phyloP scores from a whole-genome alignment of 1,284 basidiomycete genomes.

The Pseudozyma pruni region DNA sequence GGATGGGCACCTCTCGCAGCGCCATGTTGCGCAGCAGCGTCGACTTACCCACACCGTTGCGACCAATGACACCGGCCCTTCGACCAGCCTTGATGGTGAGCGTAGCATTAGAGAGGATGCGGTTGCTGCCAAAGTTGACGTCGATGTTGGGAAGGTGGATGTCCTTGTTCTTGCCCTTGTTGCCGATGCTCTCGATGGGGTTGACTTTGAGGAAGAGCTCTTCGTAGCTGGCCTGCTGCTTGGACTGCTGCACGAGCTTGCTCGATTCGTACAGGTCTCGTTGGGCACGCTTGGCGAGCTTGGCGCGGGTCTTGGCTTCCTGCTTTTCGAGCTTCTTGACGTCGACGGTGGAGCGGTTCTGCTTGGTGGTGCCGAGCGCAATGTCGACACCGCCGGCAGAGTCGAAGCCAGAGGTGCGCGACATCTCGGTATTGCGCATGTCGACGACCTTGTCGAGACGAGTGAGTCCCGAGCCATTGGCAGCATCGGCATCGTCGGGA shows the following conservation, averaged over 20 bases:
- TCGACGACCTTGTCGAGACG: conserved; percentile 90
- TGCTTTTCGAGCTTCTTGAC: conserved; percentile 98
- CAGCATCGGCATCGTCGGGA: conserved; percentile 67
- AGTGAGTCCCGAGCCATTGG: conserved; percentile 65
- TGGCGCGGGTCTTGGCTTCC: conserved; percentile 96
- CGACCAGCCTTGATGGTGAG: conserved; percentile 53
- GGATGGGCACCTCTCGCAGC: conserved; percentile 84
- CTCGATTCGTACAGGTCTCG: conserved; percentile 91
- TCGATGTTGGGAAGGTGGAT: conserved; percentile 95
- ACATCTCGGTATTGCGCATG: conserved; percentile 79
- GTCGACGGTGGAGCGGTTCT: conserved; percentile 94
- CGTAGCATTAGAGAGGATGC: conserved; percentile 79
- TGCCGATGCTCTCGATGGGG: conserved; percentile 82
- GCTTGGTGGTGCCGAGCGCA: conserved; percentile 91
- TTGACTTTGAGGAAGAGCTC: conserved; percentile 99
- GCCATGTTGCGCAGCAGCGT: conserved; percentile 96
- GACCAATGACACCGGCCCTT: conserved; percentile 72
- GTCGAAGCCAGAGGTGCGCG: conserved; percentile 64
- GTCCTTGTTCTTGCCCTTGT: conserved; percentile 79
- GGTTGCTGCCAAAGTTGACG: conserved; percentile 77
- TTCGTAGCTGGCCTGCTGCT: conserved; percentile 93
- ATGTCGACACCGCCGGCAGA: conserved; percentile 72
- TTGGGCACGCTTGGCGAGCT: conserved; percentile 91
- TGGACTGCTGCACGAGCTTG: conserved; percentile 90
- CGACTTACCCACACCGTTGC: conserved; percentile 89